These are phyloP conservation scores for Phellopilus nigrolimitatus DNA, from an alignment of 1,284 basidiomycete genomes.

Conservation along the genomic window DNA sequence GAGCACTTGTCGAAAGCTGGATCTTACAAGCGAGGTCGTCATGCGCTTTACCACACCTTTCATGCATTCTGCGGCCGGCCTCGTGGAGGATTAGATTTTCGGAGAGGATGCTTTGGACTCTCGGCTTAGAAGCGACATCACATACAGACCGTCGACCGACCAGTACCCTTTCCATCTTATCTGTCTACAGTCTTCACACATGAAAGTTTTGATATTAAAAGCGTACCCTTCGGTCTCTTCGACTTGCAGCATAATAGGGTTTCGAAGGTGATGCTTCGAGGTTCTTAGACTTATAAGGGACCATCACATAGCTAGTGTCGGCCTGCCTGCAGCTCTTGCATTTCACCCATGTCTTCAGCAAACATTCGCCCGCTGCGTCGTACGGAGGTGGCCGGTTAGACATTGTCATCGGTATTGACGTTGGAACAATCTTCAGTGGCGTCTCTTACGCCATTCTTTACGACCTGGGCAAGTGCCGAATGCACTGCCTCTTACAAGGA, in stretches of 20 bases:
- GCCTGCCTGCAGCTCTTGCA: too few species aligned
- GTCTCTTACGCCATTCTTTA: conserved; percentile 18
- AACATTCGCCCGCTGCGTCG: conserved; percentile 4
- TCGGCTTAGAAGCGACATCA: not conserved
- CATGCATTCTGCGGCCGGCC: not conserved
- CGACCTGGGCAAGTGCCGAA: conserved; percentile 12
- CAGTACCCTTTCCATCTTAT: not conserved
- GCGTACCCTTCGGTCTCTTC: too few species aligned
- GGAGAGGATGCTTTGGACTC: not conserved
- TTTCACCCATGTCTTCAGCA: conserved; percentile 6
- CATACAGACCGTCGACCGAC: not conserved
- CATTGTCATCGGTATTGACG: conserved; percentile 17
- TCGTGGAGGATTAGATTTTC: too few species aligned
- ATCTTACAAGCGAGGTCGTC: not conserved
- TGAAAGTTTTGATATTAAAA: too few species aligned
- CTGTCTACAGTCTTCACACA: too few species aligned
- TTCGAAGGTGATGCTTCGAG: too few species aligned
- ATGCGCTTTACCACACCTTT: conserved; percentile 2
- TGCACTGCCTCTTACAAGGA: conserved; percentile 13
- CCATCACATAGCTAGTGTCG: too few species aligned
- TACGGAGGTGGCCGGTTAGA: conserved; percentile 1
- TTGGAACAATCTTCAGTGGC: conserved; percentile 18
- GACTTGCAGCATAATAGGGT: too few species aligned
- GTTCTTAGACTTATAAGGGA: too few species aligned
- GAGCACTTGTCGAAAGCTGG: not conserved